Conservation (phyloP, 345 rosid genomes). For the Citrus mangshanensis region DNA sequence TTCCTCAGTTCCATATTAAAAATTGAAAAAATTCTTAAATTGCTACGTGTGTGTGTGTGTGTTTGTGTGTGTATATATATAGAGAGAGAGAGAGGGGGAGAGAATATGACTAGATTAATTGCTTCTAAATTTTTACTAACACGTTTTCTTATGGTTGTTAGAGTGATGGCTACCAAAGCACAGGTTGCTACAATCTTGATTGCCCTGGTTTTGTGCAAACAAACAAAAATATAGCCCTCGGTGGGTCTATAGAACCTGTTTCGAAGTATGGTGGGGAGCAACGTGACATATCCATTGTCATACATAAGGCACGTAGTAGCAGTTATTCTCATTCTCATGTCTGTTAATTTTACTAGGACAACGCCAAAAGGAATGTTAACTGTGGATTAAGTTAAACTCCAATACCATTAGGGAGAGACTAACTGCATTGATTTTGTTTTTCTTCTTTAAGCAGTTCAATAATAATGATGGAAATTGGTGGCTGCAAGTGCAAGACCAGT, state of each 20-base stretch:
- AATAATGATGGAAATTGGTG: slow-evolving; percentile 38
- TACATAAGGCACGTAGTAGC: slow-evolving; percentile 14
- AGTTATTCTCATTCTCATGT: neutral
- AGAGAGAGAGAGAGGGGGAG: no score
- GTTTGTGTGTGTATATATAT: no score
- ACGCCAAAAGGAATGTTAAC: neutral
- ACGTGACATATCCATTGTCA: neutral
- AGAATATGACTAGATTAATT: no score
- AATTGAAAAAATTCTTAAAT: no score
- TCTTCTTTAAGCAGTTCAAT: slow-evolving; percentile 21
- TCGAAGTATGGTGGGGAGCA: slow-evolving; percentile 25
- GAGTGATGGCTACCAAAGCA: slow-evolving; percentile 20
- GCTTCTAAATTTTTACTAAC: no score
- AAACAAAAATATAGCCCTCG: neutral
- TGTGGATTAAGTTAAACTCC: neutral
- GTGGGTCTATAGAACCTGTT: neutral
- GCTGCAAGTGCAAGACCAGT: slow-evolving; percentile 18
- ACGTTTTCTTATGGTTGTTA: neutral
- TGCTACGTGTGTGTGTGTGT: no score
- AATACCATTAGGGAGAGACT: neutral
- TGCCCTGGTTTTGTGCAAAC: slow-evolving; percentile 36
- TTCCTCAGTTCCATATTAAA: no score
- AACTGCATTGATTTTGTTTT: neutral
- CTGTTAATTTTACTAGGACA: neutral
- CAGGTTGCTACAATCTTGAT: slow-evolving; percentile 30